Percentiles rank a stretch among this genome's conserved stretches.
These are phyloP conservation scores for Tuber microsphaerosporum DNA, from an alignment of 495 filamentous ascomycete species.

Conservation along the genomic window DNA sequence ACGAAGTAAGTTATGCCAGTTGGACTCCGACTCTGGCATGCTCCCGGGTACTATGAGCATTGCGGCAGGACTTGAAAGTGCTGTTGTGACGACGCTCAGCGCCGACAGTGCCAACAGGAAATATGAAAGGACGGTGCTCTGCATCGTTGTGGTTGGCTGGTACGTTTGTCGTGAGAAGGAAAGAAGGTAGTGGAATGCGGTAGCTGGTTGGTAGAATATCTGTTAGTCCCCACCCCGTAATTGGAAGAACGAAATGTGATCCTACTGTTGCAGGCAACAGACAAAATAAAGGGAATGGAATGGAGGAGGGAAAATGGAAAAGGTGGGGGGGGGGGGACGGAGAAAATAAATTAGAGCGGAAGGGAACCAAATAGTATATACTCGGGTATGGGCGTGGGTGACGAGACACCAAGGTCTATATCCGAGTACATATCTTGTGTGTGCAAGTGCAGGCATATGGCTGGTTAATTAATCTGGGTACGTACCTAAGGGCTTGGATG, in stretches of 20 bases:
- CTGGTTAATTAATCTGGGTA: not conserved
- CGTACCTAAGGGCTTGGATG: not conserved
- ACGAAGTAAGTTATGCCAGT: slow-evolving; percentile 30
- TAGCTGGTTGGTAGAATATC: not conserved
- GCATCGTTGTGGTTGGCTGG: slow-evolving; percentile 26
- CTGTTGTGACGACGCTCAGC: slow-evolving; percentile 38
- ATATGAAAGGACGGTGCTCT: slow-evolving; percentile 36
- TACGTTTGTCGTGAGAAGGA: not conserved
- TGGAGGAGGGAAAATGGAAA: not conserved
- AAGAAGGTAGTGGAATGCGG: not conserved
- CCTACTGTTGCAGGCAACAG: not conserved
- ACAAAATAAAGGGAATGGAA: not conserved
- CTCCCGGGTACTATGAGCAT: slow-evolving; percentile 24
- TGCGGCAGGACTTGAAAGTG: slow-evolving; percentile 28
- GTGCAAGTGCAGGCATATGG: not conserved
- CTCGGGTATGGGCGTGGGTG: too few relatives aligned
- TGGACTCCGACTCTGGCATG: slow-evolving; percentile 8
- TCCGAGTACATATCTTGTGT: not conserved
- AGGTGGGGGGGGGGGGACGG: not conserved
- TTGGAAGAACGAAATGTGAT: not conserved
- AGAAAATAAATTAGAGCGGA: not conserved
- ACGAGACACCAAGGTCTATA: too few relatives aligned
- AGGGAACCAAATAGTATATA: not conserved
- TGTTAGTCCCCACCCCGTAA: not conserved
- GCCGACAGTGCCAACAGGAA: slow-evolving; percentile 25